Conservation (phyloP, 2,329 filamentous ascomycete species). For the Sporothrix pallida region DNA sequence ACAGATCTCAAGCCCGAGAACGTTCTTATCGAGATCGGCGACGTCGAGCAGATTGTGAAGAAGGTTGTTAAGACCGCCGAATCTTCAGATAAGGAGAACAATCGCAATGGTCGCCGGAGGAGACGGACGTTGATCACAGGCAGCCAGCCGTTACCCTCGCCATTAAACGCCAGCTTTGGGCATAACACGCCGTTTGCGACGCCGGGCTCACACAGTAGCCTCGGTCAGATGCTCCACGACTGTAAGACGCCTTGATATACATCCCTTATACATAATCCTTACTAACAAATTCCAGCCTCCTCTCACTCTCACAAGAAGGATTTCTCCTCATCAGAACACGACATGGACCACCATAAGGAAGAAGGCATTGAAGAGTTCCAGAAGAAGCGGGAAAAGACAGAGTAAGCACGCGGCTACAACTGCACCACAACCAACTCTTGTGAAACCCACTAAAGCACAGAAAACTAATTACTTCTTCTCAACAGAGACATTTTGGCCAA, state of each 20-base stretch:
- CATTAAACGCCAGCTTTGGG: slow-evolving; percentile 89
- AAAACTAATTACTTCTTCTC: too few species aligned
- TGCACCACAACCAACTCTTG: not conserved
- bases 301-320: slow-evolving; percentile 23
- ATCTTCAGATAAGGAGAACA: slow-evolving; percentile 76
- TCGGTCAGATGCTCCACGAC: slow-evolving; percentile 84
- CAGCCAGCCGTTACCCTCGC: slow-evolving; percentile 93
- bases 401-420: slow-evolving; percentile 65
- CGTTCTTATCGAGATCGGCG: slow-evolving; percentile 96
- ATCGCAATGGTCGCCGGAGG: slow-evolving; percentile 87
- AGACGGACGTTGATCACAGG: slow-evolving; percentile 94
- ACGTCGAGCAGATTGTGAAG: slow-evolving; percentile 98
- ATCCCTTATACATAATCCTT: not conserved
- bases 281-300: slow-evolving; percentile 7
- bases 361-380: slow-evolving; percentile 63
- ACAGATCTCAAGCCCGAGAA: slow-evolving; percentile 98
- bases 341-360: slow-evolving; percentile 51
- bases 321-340: slow-evolving; percentile 43
- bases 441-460: not conserved
- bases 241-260: slow-evolving; percentile 29
- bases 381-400: slow-evolving; percentile 88
- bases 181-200: slow-evolving; percentile 72
- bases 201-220: slow-evolving; percentile 71
- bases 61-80: slow-evolving; percentile 90
- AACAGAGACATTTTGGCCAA: slow-evolving; percentile 83